These are phyloP conservation scores for Didymella pinodella DNA, from an alignment of 2,329 filamentous ascomycete genomes.

Conservation along the genomic window DNA sequence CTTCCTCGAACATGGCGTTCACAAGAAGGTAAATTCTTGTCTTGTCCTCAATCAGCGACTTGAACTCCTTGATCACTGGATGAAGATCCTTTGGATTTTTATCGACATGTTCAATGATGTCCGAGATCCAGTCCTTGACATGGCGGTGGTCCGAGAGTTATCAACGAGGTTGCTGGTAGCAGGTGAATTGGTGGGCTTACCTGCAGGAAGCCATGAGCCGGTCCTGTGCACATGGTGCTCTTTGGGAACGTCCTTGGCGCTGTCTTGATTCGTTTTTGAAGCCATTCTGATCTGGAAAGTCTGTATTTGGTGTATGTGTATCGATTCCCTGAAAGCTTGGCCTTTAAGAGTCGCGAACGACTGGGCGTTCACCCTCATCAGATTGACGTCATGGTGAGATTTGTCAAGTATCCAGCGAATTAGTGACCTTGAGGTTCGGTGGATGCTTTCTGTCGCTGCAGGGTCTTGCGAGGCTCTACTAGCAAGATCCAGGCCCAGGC, in stretches of 20 bases:
- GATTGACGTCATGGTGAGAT: slow-evolving; percentile 13
- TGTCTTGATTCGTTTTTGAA: slow-evolving; percentile 24
- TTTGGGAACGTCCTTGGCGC: slow-evolving; percentile 24
- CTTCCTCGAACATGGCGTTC: slow-evolving; percentile 71
- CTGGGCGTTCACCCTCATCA: slow-evolving; percentile 4
- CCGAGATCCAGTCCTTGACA: slow-evolving; percentile 69
- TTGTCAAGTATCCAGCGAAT: slow-evolving; percentile 2
- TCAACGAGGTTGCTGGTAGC: neutral
- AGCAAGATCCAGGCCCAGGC: neutral
- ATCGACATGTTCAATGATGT: slow-evolving; percentile 64
- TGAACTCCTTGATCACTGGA: slow-evolving; percentile 70
- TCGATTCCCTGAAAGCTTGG: neutral
- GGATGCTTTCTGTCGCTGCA: neutral
- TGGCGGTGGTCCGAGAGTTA: slow-evolving; percentile 66
- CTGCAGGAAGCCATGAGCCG: slow-evolving; percentile 16
- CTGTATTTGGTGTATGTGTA: slow-evolving; percentile 1
- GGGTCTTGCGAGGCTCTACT: neutral
- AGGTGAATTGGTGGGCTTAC: neutral
- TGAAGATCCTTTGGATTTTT: slow-evolving; percentile 60
- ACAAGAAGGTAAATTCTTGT: slow-evolving; percentile 73
- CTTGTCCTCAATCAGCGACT: slow-evolving; percentile 69
- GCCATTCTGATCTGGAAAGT: slow-evolving; percentile 1
- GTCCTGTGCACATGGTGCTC: slow-evolving; percentile 32
- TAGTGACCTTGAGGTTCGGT: neutral
- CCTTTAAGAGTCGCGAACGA: neutral